Conservation (phyloP, 2,329 filamentous ascomycete species). For the Cladorrhinum sp. region DNA sequence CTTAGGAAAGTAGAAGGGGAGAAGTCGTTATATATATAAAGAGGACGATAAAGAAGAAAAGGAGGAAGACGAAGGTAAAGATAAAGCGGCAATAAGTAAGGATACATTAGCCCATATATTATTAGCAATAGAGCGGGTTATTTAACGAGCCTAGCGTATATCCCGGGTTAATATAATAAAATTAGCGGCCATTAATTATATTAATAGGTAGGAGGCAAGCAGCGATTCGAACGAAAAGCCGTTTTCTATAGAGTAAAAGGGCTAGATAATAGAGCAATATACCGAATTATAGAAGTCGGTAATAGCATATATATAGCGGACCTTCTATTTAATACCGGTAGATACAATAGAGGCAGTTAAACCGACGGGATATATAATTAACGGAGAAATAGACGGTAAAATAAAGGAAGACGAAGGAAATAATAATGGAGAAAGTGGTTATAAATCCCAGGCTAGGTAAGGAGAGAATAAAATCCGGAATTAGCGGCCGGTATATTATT, state of each 20-base stretch:
- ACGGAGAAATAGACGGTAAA: too few relatives aligned
- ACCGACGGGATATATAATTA: too few relatives aligned
- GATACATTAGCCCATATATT: background rate
- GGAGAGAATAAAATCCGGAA: constrained; percentile 2
- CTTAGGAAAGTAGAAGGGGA: background rate
- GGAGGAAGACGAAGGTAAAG: background rate
- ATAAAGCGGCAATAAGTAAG: background rate
- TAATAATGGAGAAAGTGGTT: background rate
- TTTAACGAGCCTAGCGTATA: constrained; percentile 3
- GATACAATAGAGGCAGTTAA: background rate
- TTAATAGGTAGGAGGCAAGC: constrained; percentile 2
- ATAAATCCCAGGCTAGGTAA: background rate
- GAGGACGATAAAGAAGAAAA: background rate
- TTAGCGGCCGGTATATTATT: constrained; percentile 6
- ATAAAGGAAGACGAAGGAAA: background rate
- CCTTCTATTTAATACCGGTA: background rate
- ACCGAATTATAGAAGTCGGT: background rate
- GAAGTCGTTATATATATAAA: background rate
- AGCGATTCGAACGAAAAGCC: constrained; percentile 8
- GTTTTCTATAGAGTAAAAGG: constrained; percentile 6
- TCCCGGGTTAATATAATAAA: background rate
- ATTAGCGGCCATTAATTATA: constrained; percentile 8
- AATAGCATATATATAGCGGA: constrained; percentile 9
- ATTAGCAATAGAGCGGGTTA: constrained; percentile 4
- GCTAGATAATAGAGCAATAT: constrained; percentile 6